phyloP scores from a whole-genome alignment of 2,329 filamentous ascomycete genomes.

The Trematosphaeria pertusa region DNA sequence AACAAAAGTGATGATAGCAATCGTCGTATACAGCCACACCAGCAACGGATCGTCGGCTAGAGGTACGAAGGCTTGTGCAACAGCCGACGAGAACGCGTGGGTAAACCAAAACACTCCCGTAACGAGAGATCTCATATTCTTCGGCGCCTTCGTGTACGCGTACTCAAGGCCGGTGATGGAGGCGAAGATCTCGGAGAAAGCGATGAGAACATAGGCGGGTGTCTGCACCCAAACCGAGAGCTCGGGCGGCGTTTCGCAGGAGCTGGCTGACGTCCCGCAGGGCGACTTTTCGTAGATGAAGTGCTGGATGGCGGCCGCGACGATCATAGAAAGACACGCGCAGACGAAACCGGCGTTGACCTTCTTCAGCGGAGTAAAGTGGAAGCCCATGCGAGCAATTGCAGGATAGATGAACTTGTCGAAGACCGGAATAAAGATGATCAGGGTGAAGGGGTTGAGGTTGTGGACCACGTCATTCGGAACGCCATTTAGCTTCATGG shows the following conservation, averaged over 20 bases:
- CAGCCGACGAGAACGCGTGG: slow-evolving; percentile 35
- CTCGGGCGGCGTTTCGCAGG: slow-evolving; percentile 45
- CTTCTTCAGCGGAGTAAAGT: slow-evolving; percentile 76
- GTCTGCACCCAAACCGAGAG: slow-evolving; percentile 62
- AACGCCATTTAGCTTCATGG: slow-evolving; percentile 63
- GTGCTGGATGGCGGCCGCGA: slow-evolving; percentile 63
- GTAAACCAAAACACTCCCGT: slow-evolving; percentile 41
- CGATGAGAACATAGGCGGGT: slow-evolving; percentile 60
- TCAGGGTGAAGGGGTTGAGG: slow-evolving; percentile 75
- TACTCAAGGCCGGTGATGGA: slow-evolving; percentile 74
- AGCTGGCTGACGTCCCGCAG: slow-evolving; percentile 48
- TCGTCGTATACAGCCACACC: slow-evolving; percentile 36
- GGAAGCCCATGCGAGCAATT: slow-evolving; percentile 67
- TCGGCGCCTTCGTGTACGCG: slow-evolving; percentile 74
- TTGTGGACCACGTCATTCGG: slow-evolving; percentile 82
- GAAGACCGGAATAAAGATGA: slow-evolving; percentile 73
- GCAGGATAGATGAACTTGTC: slow-evolving; percentile 71
- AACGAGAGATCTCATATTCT: slow-evolving; percentile 60
- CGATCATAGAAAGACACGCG: slow-evolving; percentile 67
- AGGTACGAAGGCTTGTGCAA: slow-evolving; percentile 29
- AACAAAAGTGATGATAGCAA: slow-evolving; percentile 40
- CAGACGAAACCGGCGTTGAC: slow-evolving; percentile 73
- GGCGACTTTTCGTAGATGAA: slow-evolving; percentile 59
- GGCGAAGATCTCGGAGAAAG: slow-evolving; percentile 65
- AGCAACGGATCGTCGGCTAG: slow-evolving; percentile 28